Percentiles rank a stretch among this genome's conserved stretches.
Conservation (phyloP, 1,284 basidiomycete species). For the Termitomyces sp. region DNA sequence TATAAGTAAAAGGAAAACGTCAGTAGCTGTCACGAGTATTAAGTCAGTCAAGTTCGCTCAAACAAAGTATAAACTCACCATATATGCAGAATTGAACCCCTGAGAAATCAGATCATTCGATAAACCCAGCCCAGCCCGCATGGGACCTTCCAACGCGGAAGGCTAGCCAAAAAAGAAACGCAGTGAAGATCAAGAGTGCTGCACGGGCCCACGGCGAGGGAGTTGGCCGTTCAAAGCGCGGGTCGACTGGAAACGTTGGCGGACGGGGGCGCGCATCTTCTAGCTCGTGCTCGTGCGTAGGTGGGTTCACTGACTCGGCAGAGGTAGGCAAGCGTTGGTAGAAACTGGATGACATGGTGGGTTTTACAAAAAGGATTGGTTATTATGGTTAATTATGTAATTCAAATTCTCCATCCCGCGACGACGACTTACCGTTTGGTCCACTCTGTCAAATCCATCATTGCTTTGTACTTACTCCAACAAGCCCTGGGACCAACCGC, state of each 20-base stretch:
- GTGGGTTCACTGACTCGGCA: slow-evolving; percentile 2
- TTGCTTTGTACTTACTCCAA: no score
- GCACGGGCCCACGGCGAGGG: slow-evolving; percentile 37
- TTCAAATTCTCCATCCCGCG: background rate
- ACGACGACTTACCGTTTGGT: no score
- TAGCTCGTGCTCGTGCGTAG: slow-evolving; percentile 8
- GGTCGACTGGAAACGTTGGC: slow-evolving; percentile 21
- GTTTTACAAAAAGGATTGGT: background rate
- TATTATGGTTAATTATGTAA: background rate
- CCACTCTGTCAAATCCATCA: no score
- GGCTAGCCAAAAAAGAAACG: slow-evolving; percentile 39
- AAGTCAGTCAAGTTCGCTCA: background rate
- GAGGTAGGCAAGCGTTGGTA: slow-evolving; percentile 14
- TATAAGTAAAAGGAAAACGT: background rate
- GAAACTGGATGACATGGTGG: slow-evolving; percentile 4
- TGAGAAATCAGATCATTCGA: background rate
- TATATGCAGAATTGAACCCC: background rate
- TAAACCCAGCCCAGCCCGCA: slow-evolving; percentile 28
- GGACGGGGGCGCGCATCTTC: slow-evolving; percentile 13
- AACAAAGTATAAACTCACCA: background rate
- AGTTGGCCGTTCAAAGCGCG: slow-evolving; percentile 33
- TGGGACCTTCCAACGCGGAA: slow-evolving; percentile 28
- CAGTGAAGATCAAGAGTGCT: slow-evolving; percentile 33
- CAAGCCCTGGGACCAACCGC: no score
- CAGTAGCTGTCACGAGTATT: background rate